Evolutionary conservation across 768 basidiomycete genomes (phyloP), one percentile per base, ranked within the genome.

Genomic region (Suillus sp.): DNA sequence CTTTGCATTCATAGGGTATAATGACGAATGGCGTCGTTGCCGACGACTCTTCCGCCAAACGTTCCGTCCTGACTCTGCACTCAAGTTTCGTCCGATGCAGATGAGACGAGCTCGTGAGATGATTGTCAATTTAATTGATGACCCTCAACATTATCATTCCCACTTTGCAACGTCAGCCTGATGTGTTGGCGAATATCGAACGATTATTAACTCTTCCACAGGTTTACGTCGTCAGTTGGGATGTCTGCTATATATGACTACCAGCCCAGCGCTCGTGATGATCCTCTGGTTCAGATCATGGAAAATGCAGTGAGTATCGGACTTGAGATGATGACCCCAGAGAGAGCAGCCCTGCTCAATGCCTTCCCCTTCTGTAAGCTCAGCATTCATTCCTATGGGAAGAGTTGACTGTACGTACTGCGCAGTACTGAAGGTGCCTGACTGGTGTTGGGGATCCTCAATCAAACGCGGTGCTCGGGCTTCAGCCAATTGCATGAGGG

Each of bases 41-140:
- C 70, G 79, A 45, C 71, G 74, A 53, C 62, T 70, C 35, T 78
- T 79, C 61, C 75, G 77, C 63, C 76, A 79, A 56, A 75, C 74
- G 59, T 79, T 80, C 62, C 75, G 78, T 55, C 66, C 73, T 13
- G 74, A 74, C 10, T 65, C 77, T 55, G 59, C 69, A 18, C 5
- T 45, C 11, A 63, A 62, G 4, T 76, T 71, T 55, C 67, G 70
- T 45, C 69, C 71, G 10, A 60, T 70, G 18, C 70, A 77, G 53
- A 63, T 68, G 16, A 66, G 67, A 50, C 68, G 68, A 32, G 67
- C 72, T 3, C 20, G 66, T 50, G 69, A 65, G 18, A 50, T 77
- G 22, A 65, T 78, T 25, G 65, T 71, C 25, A 66, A 69, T 20
- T 64, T 78, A 35, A 53, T 68, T 13, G 62, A 68, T 22, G 69